Conservation (phyloP, 306 rosid species). For the Abrus precatorius region DNA sequence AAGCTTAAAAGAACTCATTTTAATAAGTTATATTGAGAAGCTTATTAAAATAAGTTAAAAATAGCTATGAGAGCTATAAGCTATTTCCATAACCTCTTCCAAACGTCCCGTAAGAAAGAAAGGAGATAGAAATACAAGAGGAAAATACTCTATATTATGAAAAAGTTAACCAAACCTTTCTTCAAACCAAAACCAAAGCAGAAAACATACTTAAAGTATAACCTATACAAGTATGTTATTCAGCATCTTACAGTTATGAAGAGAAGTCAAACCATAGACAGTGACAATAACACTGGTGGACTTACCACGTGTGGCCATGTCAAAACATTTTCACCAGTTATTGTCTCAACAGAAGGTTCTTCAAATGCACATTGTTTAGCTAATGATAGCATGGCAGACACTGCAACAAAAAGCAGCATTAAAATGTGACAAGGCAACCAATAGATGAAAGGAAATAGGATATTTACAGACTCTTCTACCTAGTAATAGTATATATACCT, state of each 20-base stretch:
- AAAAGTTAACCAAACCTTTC: conserved; percentile 31
- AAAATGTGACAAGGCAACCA: conserved; percentile 17
- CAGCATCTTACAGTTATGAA: conserved; percentile 27
- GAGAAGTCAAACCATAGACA: conserved; percentile 26
- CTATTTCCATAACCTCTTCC: too few relatives aligned
- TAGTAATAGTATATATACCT: background rate
- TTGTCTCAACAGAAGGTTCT: conserved; percentile 96
- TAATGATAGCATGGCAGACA: conserved; percentile 95
- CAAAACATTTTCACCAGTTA: conserved; percentile 90
- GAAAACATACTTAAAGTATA: conserved; percentile 19
- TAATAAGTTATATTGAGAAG: too few relatives aligned
- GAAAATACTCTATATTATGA: background rate
- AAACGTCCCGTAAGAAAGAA: too few relatives aligned
- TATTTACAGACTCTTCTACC: conserved; percentile 5
- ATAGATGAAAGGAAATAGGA: conserved; percentile 16
- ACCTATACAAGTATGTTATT: conserved; percentile 17
- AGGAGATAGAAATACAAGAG: too few relatives aligned
- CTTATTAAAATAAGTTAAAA: too few relatives aligned
- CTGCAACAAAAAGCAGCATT: conserved; percentile 60
- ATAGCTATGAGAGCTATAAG: too few relatives aligned
- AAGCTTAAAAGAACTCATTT: too few relatives aligned
- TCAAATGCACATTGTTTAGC: conserved; percentile 99
- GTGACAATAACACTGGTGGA: conserved; percentile 21
- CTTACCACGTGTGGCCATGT: conserved; percentile 99
- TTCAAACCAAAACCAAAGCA: conserved; percentile 37